Evolutionary conservation across 371 early-diverging fungal species (phyloP).

Genomic region (Phascolomyces articulosus): DNA sequence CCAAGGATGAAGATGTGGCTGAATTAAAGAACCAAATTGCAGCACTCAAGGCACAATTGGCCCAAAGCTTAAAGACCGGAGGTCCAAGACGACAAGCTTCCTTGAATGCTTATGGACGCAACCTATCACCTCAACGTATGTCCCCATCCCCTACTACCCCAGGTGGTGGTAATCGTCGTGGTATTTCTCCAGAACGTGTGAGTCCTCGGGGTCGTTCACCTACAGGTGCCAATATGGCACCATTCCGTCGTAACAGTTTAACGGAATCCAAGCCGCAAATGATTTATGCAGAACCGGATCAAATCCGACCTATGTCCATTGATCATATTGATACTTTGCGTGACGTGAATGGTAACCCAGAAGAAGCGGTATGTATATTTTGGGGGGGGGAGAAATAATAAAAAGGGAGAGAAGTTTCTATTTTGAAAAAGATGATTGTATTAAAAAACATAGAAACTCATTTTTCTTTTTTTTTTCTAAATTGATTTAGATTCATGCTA

Average conservation of each 20-base stretch:
- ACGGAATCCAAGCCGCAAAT: conserved; percentile 20
- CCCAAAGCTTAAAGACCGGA: conserved; percentile 34
- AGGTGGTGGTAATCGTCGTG: conserved; percentile 26
- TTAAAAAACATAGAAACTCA: no score
- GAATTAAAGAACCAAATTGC: conserved; percentile 57
- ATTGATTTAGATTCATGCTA: conserved; percentile 49
- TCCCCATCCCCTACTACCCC: conserved; percentile 8
- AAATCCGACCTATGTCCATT: conserved; percentile 50
- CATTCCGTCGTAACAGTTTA: conserved; percentile 36
- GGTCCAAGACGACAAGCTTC: conserved; percentile 49
- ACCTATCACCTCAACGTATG: conserved; percentile 37
- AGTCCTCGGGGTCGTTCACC: conserved; percentile 46
- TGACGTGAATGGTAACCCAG: conserved; percentile 41
- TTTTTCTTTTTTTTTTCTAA: no score
- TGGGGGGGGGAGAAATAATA: neutral
- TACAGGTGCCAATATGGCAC: conserved; percentile 25
- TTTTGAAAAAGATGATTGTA: no score
- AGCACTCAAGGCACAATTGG: conserved; percentile 54
- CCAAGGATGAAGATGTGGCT: conserved; percentile 36
- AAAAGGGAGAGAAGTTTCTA: conserved; percentile 16
- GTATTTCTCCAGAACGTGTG: conserved; percentile 35
- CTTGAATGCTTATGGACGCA: conserved; percentile 34
- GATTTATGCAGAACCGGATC: conserved; percentile 17
- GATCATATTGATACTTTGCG: conserved; percentile 33
- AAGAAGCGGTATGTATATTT: conserved; percentile 43